phyloP scores from a whole-genome alignment of 805 yeast genomes.

The Candida manassasensis region DNA sequence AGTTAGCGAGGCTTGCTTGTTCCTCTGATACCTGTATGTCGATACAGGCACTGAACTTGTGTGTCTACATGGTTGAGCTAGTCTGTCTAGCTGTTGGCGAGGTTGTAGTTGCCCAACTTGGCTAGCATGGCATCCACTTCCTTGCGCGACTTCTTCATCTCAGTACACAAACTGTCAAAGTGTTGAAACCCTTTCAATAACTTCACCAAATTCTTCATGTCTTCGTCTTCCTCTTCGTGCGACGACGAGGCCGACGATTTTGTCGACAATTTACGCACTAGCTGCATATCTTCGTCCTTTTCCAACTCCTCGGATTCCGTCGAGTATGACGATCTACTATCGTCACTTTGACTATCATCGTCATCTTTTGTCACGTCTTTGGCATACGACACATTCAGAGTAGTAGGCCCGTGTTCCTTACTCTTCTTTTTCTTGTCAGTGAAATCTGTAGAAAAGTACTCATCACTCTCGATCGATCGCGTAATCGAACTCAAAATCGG shows the following conservation, averaged over 20 bases:
- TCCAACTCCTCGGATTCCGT: conserved; percentile 18
- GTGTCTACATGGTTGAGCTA: too few relatives aligned
- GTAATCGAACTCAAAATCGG: conserved; percentile 52
- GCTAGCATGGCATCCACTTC: conserved; percentile 50
- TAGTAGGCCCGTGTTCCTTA: conserved; percentile 5
- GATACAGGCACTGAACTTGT: too few relatives aligned
- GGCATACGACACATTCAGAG: not conserved
- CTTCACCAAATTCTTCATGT: conserved; percentile 36
- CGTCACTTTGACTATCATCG: conserved; percentile 2
- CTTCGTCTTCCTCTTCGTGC: conserved; percentile 16
- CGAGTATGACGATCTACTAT: not conserved
- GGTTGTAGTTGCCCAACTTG: conserved; percentile 31
- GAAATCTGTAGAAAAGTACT: not conserved
- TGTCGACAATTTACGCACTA: not conserved
- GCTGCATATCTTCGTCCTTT: conserved; percentile 4
- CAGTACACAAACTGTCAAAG: conserved; percentile 69
- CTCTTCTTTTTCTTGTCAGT: conserved; percentile 6
- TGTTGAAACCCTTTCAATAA: conserved; percentile 49
- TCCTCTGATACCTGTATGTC: too few relatives aligned
- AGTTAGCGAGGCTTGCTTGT: too few relatives aligned
- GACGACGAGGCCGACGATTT: not conserved
- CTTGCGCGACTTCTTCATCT: conserved; percentile 49
- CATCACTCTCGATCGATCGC: conserved; percentile 30
- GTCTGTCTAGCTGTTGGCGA: conserved; percentile 31
- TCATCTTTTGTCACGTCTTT: not conserved